phyloP scores from a whole-genome alignment of 352 stramenopile species.

The Phytopythium boreale region DNA sequence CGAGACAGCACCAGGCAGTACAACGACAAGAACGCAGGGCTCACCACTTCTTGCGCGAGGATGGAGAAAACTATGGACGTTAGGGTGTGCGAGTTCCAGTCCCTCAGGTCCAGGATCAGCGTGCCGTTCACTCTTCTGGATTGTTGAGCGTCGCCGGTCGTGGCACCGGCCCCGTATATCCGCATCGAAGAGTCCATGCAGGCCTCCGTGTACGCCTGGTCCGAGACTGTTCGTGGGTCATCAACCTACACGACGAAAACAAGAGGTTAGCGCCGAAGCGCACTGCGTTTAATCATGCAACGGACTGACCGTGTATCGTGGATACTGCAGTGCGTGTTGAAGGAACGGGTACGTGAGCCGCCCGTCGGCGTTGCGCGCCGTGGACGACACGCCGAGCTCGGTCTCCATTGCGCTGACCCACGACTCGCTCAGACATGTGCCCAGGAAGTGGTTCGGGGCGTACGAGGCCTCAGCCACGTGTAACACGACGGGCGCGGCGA shows the following conservation, averaged over 20 bases:
- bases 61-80: conserved; percentile 39
- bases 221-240: conserved; percentile 19
- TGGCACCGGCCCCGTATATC: conserved; percentile 21
- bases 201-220: conserved; percentile 6
- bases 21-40: not conserved
- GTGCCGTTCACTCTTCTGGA: conserved; percentile 18
- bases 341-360: conserved; percentile 39
- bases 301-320: conserved; percentile 18
- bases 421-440: conserved; percentile 31
- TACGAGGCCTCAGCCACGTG: not conserved
- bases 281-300: not conserved
- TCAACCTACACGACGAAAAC: conserved; percentile 16
- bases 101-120: conserved; percentile 25
- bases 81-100: conserved; percentile 46
- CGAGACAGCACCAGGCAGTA: not conserved
- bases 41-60: conserved; percentile 34
- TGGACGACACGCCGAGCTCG: conserved; percentile 14
- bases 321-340: conserved; percentile 24
- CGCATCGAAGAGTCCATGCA: conserved; percentile 9
- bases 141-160: conserved; percentile 7
- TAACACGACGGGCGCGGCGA: not conserved
- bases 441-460: conserved; percentile 41
- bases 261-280: not conserved
- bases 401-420: conserved; percentile 35
- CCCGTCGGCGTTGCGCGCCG: conserved; percentile 20